Conservation (phyloP, 2,329 filamentous ascomycete species). For the Neonectria coccinea region DNA sequence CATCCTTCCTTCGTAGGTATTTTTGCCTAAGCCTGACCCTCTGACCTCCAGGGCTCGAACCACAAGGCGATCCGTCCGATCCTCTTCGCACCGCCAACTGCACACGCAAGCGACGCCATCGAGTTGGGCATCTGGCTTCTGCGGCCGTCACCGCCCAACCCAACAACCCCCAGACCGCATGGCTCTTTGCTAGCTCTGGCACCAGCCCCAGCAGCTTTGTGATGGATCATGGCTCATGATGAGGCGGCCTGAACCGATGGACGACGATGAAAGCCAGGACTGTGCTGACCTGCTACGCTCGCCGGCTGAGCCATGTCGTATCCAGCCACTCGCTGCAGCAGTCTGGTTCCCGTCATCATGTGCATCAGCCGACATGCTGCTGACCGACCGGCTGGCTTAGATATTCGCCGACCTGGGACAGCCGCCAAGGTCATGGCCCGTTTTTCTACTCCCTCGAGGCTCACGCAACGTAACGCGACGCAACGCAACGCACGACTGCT, state of each 20-base stretch:
- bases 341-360: slow-evolving; percentile 17
- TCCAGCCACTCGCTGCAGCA: slow-evolving; percentile 17
- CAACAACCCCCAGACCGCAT: slow-evolving; percentile 13
- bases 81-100: slow-evolving; percentile 32
- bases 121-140: slow-evolving; percentile 32
- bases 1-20: not conserved
- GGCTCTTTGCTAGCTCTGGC: slow-evolving; percentile 15
- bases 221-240: slow-evolving; percentile 19
- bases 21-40: not conserved
- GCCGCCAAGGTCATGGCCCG: slow-evolving; percentile 15
- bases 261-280: slow-evolving; percentile 11
- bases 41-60: slow-evolving; percentile 37
- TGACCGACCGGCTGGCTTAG: slow-evolving; percentile 17
- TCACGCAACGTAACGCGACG: slow-evolving; percentile 17
- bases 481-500: slow-evolving; percentile 24
- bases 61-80: slow-evolving; percentile 38
- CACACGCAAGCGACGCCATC: slow-evolving; percentile 35
- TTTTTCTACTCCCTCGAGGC: not conserved
- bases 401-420: slow-evolving; percentile 25
- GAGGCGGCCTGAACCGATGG: slow-evolving; percentile 33
- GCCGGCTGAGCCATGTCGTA: slow-evolving; percentile 24
- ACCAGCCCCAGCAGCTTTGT: slow-evolving; percentile 14
- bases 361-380: slow-evolving; percentile 20
- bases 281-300: slow-evolving; percentile 5
- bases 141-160: slow-evolving; percentile 37